Percentiles rank a stretch among this genome's conserved stretches.
Conservation (phyloP, 345 rosid species). For the thale cress (Arabidopsis thaliana) region DNA sequence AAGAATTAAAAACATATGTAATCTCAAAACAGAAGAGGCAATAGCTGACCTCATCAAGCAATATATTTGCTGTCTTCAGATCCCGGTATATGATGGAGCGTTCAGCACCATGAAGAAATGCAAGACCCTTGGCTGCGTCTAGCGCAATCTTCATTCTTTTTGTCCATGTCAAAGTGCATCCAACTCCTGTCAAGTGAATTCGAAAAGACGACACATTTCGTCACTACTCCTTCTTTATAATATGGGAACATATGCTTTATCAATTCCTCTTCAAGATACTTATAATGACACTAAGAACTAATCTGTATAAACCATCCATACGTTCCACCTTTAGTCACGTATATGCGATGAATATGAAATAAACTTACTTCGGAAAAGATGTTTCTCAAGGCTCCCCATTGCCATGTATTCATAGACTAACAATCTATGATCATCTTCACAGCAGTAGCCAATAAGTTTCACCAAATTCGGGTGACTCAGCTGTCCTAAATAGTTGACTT, state of each 20-base stretch:
- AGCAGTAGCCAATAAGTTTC: slow-evolving; percentile 96
- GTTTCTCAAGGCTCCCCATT: slow-evolving; percentile 90
- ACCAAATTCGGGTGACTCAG: slow-evolving; percentile 92
- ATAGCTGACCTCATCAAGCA: slow-evolving; percentile 74
- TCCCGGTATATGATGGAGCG: slow-evolving; percentile 94
- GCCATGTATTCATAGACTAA: slow-evolving; percentile 96
- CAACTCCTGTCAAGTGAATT: slow-evolving; percentile 67
- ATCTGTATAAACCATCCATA: too few relatives aligned
- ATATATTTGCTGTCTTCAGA: slow-evolving; percentile 95
- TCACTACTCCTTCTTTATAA: slow-evolving; percentile 13
- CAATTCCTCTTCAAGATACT: background rate
- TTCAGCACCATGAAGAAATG: slow-evolving; percentile 93
- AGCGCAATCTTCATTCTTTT: slow-evolving; percentile 93
- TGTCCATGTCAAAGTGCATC: slow-evolving; percentile 89
- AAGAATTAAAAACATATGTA: background rate
- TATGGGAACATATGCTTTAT: background rate
- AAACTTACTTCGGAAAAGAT: slow-evolving; percentile 93
- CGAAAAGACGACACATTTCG: slow-evolving; percentile 14
- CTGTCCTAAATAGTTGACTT: slow-evolving; percentile 93
- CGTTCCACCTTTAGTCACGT: background rate
- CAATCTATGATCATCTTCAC: slow-evolving; percentile 93
- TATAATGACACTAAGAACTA: background rate
- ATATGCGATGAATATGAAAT: background rate
- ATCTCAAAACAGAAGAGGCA: slow-evolving; percentile 7
- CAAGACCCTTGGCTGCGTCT: slow-evolving; percentile 93